Evolutionary conservation across 768 basidiomycete genomes (phyloP).

Genomic region (Tulasnella calospora): DNA sequence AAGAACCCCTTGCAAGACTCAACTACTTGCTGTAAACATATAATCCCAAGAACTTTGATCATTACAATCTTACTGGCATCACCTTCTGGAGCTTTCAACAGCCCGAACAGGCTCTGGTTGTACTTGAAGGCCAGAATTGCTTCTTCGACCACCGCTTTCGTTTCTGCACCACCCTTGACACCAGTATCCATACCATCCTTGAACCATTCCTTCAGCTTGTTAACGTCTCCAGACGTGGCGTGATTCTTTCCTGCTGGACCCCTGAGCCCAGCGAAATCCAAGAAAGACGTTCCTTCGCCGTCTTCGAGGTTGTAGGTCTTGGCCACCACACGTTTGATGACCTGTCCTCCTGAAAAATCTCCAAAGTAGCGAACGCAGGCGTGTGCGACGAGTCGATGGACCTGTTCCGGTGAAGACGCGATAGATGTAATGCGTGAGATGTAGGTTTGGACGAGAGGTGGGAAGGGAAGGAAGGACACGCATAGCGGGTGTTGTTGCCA

Average conservation of each 20-base stretch:
- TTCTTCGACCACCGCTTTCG: constrained; percentile 49
- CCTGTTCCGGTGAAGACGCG: constrained; percentile 46
- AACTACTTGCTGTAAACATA: neutral
- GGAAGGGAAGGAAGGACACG: constrained; percentile 39
- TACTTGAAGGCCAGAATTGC: constrained; percentile 48
- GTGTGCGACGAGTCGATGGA: constrained; percentile 61
- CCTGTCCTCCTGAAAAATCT: constrained; percentile 74
- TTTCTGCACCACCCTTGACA: constrained; percentile 42
- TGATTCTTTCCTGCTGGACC: constrained; percentile 32
- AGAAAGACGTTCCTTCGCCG: constrained; percentile 59
- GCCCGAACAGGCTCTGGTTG: constrained; percentile 46
- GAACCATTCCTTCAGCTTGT: constrained; percentile 70
- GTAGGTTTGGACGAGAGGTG: constrained; percentile 50
- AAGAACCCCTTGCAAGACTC: neutral
- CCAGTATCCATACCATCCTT: constrained; percentile 52
- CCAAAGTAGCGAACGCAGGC: constrained; percentile 77
- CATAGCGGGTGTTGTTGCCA: constrained; percentile 59
- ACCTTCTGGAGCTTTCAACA: constrained; percentile 33
- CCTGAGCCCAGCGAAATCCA: constrained; percentile 57
- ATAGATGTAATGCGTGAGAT: constrained; percentile 50
- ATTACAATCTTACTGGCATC: constrained; percentile 42
- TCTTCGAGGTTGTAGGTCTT: constrained; percentile 60
- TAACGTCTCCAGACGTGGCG: constrained; percentile 56
- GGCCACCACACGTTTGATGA: constrained; percentile 53
- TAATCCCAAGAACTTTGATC: neutral